Evolutionary conservation across 352 stramenopile species (phyloP).

Genomic region (Globisporangium middletonii): DNA sequence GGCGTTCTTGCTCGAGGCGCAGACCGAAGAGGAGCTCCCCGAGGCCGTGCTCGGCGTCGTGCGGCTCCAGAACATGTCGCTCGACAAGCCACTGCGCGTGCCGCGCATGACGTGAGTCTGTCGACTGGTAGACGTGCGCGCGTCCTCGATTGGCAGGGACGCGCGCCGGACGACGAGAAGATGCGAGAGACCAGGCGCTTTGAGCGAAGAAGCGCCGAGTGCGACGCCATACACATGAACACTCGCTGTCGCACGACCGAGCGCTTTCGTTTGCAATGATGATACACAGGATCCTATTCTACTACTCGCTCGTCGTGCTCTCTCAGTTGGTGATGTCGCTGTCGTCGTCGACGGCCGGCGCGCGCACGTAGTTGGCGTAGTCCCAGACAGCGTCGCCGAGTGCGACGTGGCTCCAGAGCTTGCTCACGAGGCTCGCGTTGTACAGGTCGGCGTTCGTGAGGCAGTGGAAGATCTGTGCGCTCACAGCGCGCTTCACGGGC

Average conservation of each 20-base stretch:
- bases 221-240: background rate
- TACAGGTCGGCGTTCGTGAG: constrained; percentile 75
- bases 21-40: constrained; percentile 83
- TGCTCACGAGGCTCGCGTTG: constrained; percentile 81
- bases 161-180: background rate
- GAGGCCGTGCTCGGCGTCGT: constrained; percentile 77
- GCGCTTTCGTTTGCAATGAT: too few relatives aligned
- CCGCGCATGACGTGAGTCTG: constrained; percentile 9
- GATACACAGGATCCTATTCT: too few relatives aligned
- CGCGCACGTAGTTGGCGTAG: constrained; percentile 52
- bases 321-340: too few relatives aligned
- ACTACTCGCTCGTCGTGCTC: too few relatives aligned
- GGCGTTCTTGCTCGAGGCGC: constrained; percentile 83
- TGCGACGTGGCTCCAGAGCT: constrained; percentile 74
- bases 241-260: too few relatives aligned
- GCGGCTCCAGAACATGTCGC: constrained; percentile 76
- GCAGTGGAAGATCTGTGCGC: constrained; percentile 58
- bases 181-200: background rate
- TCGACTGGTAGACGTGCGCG: background rate
- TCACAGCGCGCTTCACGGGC: constrained; percentile 57
- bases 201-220: constrained; percentile 4
- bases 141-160: background rate
- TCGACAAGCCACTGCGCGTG: constrained; percentile 69
- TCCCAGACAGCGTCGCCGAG: constrained; percentile 73
- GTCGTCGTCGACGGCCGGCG: constrained; percentile 10